Percentiles rank a stretch among this genome's conserved stretches.
These are phyloP conservation scores for Ceratocystiopsis brevicomis DNA, from an alignment of 2,329 filamentous ascomycete genomes.

Conservation along the genomic window DNA sequence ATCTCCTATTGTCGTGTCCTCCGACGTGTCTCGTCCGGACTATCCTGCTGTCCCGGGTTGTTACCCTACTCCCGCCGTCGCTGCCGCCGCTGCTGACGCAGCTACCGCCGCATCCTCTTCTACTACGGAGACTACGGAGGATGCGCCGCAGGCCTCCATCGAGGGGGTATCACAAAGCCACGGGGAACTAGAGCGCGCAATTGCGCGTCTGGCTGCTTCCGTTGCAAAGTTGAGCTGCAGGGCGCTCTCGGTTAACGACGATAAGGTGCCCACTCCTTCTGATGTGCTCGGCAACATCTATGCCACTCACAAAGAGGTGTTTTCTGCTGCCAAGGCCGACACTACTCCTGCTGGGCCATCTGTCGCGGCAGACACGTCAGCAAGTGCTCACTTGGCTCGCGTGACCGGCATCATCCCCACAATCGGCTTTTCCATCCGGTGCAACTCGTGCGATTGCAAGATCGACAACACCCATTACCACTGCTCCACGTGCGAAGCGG, in stretches of 20 bases:
- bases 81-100: too few relatives aligned
- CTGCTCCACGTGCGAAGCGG: constrained; percentile 80
- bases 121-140: not conserved
- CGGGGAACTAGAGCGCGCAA: constrained; percentile 7
- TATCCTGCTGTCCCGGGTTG: constrained; percentile 4
- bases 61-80: not conserved
- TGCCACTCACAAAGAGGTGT: too few relatives aligned
- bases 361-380: too few relatives aligned
- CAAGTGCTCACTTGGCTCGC: too few relatives aligned
- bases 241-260: not conserved
- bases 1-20: constrained; percentile 4
- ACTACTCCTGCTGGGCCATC: too few relatives aligned
- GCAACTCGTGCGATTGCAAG: constrained; percentile 68
- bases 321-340: too few relatives aligned
- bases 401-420: too few relatives aligned
- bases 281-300: too few relatives aligned
- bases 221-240: constrained; percentile 6
- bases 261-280: too few relatives aligned
- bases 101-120: too few relatives aligned
- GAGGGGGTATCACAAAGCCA: constrained; percentile 12
- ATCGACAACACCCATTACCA: constrained; percentile 80
- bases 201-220: constrained; percentile 8
- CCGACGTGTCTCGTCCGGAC: not conserved
- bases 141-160: constrained; percentile 4
- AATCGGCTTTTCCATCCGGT: constrained; percentile 60